These are phyloP conservation scores for Vicia sativa DNA, from an alignment of 306 rosid genomes.

Conservation along the genomic window DNA sequence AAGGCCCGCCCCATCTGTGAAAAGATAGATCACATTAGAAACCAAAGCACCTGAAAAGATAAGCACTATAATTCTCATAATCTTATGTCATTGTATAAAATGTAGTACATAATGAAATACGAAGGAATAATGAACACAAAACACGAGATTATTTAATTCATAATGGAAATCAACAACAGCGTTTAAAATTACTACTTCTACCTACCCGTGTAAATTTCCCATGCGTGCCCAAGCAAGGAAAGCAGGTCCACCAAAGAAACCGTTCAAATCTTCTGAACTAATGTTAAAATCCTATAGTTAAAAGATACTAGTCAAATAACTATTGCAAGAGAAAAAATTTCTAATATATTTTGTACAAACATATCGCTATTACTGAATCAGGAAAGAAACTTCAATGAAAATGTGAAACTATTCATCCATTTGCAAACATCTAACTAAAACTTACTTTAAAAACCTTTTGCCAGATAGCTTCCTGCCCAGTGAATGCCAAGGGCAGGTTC, in stretches of 20 bases:
- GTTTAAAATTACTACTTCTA: conserved; percentile 39
- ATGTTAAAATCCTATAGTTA: conserved; percentile 76
- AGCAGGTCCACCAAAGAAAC: conserved; percentile 96
- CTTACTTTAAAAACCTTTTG: conserved; percentile 79
- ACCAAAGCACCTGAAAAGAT: conserved; percentile 35
- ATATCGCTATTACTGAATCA: no score
- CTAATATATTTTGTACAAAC: no score
- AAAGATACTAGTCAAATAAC: conserved; percentile 44
- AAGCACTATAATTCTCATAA: conserved; percentile 10
- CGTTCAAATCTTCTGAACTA: conserved; percentile 61
- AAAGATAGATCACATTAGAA: conserved; percentile 38
- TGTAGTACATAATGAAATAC: conserved; percentile 9
- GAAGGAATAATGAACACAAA: conserved; percentile 32
- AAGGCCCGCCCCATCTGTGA: conserved; percentile 94
- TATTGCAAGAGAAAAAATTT: conserved; percentile 13
- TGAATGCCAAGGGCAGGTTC: conserved; percentile 93
- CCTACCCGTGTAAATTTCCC: conserved; percentile 97
- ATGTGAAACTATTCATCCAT: no score
- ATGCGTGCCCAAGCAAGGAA: conserved; percentile 99
- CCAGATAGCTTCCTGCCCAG: conserved; percentile 97
- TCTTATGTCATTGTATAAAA: neutral
- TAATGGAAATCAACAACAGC: conserved; percentile 2
- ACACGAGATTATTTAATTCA: conserved; percentile 18
- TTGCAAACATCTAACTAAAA: conserved; percentile 23
- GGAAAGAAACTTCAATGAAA: no score